A percentile compares a stretch with the other conserved stretches of the same genome.
These are phyloP conservation scores for Groenewaldozyma auringiensis DNA, from an alignment of 1,139 yeast species.

Conservation along the genomic window DNA sequence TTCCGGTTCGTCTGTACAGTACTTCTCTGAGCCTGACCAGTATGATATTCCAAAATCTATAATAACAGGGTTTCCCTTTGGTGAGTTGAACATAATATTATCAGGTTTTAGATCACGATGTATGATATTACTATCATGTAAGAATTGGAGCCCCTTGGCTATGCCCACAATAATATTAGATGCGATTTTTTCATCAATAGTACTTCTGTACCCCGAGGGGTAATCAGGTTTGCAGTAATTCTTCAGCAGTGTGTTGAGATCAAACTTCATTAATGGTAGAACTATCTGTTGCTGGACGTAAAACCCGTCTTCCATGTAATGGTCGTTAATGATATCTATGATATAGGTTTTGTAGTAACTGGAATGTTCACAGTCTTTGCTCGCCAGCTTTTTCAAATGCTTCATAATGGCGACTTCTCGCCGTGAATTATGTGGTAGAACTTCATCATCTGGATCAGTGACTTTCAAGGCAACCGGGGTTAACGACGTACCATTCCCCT, in stretches of 20 bases:
- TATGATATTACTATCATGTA: slow-evolving; percentile 57
- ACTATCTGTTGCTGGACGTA: slow-evolving; percentile 35
- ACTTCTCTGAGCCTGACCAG: slow-evolving; percentile 8
- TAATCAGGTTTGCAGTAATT: slow-evolving; percentile 28
- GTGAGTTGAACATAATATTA: slow-evolving; percentile 48
- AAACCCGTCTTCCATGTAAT: background rate
- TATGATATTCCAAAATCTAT: slow-evolving; percentile 76
- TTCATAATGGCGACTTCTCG: slow-evolving; percentile 37
- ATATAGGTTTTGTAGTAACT: background rate
- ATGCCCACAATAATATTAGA: slow-evolving; percentile 37
- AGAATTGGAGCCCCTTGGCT: slow-evolving; percentile 41
- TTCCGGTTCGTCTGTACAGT: slow-evolving; percentile 37
- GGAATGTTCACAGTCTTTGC: slow-evolving; percentile 7
- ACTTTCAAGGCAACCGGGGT: slow-evolving; percentile 41
- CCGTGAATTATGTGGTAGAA: slow-evolving; percentile 42
- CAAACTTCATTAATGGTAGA: slow-evolving; percentile 31
- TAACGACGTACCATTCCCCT: slow-evolving; percentile 16
- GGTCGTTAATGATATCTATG: background rate
- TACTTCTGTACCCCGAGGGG: slow-evolving; percentile 27
- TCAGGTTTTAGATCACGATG: slow-evolving; percentile 86
- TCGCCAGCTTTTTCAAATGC: slow-evolving; percentile 15
- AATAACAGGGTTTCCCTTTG: slow-evolving; percentile 30
- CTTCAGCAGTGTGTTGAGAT: slow-evolving; percentile 32
- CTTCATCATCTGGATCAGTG: slow-evolving; percentile 41
- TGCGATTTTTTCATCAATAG: slow-evolving; percentile 24